Conservation (phyloP, 495 filamentous ascomycete species). For the Rhypophila decipiens region DNA sequence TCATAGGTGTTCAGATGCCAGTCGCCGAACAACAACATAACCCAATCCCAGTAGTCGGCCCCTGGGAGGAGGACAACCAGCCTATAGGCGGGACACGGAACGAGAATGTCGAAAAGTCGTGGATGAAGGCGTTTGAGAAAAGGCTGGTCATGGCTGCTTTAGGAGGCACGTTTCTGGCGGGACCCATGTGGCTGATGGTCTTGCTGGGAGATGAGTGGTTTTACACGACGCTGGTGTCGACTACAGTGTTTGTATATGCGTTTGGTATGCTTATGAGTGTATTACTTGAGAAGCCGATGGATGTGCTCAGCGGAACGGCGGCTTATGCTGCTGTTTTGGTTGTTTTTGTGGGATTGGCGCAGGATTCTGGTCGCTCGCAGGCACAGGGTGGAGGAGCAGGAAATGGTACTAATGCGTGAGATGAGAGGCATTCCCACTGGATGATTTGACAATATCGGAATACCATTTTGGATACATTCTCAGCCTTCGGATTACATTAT, state of each 20-base stretch:
- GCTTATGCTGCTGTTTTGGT: no score
- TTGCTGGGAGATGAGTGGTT: conserved; percentile 2
- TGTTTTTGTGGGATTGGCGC: no score
- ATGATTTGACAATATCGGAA: no score
- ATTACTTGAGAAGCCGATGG: conserved; percentile 8
- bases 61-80: background rate
- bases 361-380: no score
- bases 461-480: no score
- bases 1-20: background rate
- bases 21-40: background rate
- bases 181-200: conserved; percentile 21
- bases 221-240: conserved; percentile 9
- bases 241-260: conserved; percentile 9
- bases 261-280: conserved; percentile 10
- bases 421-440: no score
- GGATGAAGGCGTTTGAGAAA: background rate
- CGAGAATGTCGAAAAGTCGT: background rate
- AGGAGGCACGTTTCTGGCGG: conserved; percentile 9
- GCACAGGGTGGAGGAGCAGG: no score
- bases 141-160: conserved; percentile 2
- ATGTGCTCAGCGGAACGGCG: conserved; percentile 6
- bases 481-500: no score
- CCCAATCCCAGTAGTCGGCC: background rate
- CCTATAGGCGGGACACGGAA: background rate
- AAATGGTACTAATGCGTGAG: no score